Evolutionary conservation across 1,284 basidiomycete species (phyloP).

Genomic region (Lentinus polychrous): DNA sequence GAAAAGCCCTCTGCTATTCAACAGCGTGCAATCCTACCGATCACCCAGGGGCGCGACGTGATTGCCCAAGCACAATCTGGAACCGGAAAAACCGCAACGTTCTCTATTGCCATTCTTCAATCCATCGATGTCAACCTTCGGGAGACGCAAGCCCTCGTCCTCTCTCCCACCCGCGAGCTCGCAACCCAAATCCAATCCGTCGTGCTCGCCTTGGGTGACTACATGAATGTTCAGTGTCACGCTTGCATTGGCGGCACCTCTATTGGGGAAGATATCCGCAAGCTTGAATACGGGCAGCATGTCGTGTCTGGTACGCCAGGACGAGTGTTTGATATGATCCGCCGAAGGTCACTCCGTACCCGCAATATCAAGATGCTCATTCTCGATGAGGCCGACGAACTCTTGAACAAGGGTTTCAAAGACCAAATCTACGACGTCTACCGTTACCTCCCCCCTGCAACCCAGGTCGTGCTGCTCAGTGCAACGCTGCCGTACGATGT

Average conservation of each 20-base stretch:
- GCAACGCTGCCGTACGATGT: constrained; percentile 98
- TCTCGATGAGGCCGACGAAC: constrained; percentile 96
- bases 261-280: constrained; percentile 97
- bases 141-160: constrained; percentile 94
- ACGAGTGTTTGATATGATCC: constrained; percentile 99
- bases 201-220: constrained; percentile 94
- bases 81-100: constrained; percentile 99
- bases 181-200: constrained; percentile 99
- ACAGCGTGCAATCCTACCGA: constrained; percentile 94
- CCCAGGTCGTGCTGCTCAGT: constrained; percentile 94
- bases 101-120: constrained; percentile 90
- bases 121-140: constrained; percentile 94
- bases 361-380: constrained; percentile 99
- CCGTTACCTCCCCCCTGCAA: constrained; percentile 96
- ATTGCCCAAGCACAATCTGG: constrained; percentile 99
- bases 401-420: constrained; percentile 98
- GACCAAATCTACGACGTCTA: constrained; percentile 99
- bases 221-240: constrained; percentile 99
- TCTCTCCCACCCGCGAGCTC: constrained; percentile 92
- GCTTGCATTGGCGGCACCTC: constrained; percentile 98
- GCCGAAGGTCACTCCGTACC: constrained; percentile 87
- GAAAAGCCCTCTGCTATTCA: constrained; percentile 99
- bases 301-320: constrained; percentile 98
- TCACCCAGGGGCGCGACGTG: constrained; percentile 92
- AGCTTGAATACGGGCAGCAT: constrained; percentile 97